Base-by-base conservation (phyloP, 805 yeast species). In the Candida easanensis region DNA sequence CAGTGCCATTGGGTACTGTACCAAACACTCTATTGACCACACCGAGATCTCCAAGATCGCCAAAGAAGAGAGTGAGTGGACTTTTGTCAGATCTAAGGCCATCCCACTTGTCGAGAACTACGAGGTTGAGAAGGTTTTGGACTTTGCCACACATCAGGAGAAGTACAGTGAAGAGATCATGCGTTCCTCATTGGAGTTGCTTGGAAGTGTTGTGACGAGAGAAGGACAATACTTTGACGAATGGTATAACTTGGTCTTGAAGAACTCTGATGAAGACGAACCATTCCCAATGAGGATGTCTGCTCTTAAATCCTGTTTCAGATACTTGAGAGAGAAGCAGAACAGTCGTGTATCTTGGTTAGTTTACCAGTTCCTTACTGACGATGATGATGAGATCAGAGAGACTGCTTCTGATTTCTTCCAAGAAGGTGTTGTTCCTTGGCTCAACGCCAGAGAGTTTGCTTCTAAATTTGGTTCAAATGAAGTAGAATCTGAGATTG, bases 381-480 rank as follows among this genome's bases (percentile, higher is more conserved):
- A 88, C 60, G 95, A 87, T 53, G 91, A 84, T 51, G 77, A 70
- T 11, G 79, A 72, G 13, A 63, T 85, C 5, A 66, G 95, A 44
- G 61, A 63, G 1, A 15, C 52, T 2, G 74, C 86, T 0, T 68
- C 86, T 0, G 36, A 50, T 1, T 68, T 66, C 42, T 57, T 80
- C 15, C 57, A 70, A 2, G 28, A 45, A 4, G 45, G 66, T 16
- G 56, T 73, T 19, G 64, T 71, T 18, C 68, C 76, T 10, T 57
- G 63, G 33, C 58, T 53, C 21, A 58, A 57, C 8, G 70, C 71
- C 14, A 44, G 49, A 8, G 35, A 36, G 5, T 61, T 69, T 42
- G 31, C 44, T 11, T 16, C 40, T 4, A 26, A 4, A 6, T 52
- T 45, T 34, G 58, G 56, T 9, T 7, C 26, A 1, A 23, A 20